Conservation (phyloP, 2,329 filamentous ascomycete species). For the Whalleya microplaca region DNA sequence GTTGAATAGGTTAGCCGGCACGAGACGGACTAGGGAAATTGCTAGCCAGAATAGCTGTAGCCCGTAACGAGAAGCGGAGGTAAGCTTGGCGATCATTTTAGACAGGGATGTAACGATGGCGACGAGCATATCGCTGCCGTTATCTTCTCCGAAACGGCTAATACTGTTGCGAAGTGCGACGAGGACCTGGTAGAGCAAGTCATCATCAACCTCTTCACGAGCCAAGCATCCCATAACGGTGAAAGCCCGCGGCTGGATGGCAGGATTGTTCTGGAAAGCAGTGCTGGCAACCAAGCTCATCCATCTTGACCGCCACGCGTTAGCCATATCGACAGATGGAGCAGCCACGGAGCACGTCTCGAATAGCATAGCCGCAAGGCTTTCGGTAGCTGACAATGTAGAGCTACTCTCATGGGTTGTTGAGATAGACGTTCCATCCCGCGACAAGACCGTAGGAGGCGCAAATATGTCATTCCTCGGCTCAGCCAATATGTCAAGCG, state of each 20-base stretch:
- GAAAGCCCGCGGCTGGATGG: slow-evolving; percentile 71
- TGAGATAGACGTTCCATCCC: slow-evolving; percentile 59
- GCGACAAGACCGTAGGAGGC: slow-evolving; percentile 46
- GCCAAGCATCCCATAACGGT: slow-evolving; percentile 73
- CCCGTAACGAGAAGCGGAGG: slow-evolving; percentile 68
- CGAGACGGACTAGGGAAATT: slow-evolving; percentile 66
- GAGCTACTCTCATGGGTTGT: slow-evolving; percentile 58
- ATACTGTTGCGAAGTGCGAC: slow-evolving; percentile 69
- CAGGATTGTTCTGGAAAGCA: slow-evolving; percentile 73
- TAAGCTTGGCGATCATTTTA: slow-evolving; percentile 73
- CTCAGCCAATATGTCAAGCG: slow-evolving; percentile 63
- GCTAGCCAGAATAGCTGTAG: slow-evolving; percentile 73
- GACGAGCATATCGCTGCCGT: slow-evolving; percentile 69
- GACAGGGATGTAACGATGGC: slow-evolving; percentile 69
- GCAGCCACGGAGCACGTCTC: slow-evolving; percentile 67
- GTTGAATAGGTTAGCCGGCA: slow-evolving; percentile 66
- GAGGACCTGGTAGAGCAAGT: slow-evolving; percentile 71
- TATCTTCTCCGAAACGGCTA: slow-evolving; percentile 66
- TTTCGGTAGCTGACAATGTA: slow-evolving; percentile 61
- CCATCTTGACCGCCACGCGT: slow-evolving; percentile 72
- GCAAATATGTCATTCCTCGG: slow-evolving; percentile 62
- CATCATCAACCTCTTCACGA: slow-evolving; percentile 73
- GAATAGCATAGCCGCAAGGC: slow-evolving; percentile 63
- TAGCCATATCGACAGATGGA: slow-evolving; percentile 66
- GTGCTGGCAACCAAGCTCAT: slow-evolving; percentile 75